Percentiles rank a stretch among this genome's conserved stretches.
Evolutionary conservation across 139 green algal genomes (phyloP).

Genomic region (Chlorella sp.): DNA sequence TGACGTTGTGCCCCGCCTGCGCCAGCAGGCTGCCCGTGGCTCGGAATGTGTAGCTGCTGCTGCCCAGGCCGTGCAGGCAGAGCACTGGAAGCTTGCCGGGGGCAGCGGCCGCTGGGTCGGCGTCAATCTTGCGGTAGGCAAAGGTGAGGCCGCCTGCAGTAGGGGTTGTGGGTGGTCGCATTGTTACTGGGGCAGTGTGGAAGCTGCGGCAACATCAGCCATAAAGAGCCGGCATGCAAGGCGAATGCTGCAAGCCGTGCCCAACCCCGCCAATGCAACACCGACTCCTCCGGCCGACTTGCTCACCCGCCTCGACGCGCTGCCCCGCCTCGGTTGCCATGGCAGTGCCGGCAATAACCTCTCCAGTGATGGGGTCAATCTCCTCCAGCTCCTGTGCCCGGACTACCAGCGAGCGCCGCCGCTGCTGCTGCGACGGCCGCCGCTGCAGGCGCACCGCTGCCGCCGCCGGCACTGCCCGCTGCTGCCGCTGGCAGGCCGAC

Average conservation of each 20-base stretch:
- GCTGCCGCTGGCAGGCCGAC: neutral
- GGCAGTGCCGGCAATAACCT: slow-evolving; percentile 40
- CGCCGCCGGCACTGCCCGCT: neutral
- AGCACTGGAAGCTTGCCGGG: slow-evolving; percentile 60
- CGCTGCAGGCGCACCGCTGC: neutral
- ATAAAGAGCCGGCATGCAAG: too few relatives aligned
- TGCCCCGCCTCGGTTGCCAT: slow-evolving; percentile 2
- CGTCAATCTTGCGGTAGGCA: slow-evolving; percentile 63
- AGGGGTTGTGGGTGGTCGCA: too few relatives aligned
- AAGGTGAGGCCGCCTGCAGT: slow-evolving; percentile 41
- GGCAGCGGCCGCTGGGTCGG: slow-evolving; percentile 20
- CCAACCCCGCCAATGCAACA: too few relatives aligned
- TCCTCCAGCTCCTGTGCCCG: slow-evolving; percentile 34
- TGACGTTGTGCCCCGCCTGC: slow-evolving; percentile 59
- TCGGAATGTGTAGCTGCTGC: slow-evolving; percentile 71
- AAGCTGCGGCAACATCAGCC: too few relatives aligned
- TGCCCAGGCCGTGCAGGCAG: slow-evolving; percentile 79
- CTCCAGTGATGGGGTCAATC: slow-evolving; percentile 44
- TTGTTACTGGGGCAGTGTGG: too few relatives aligned
- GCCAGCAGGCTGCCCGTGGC: slow-evolving; percentile 65
- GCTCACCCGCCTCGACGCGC: neutral
- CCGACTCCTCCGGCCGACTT: too few relatives aligned
- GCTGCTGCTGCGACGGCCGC: neutral
- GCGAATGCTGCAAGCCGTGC: too few relatives aligned
- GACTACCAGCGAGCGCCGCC: neutral